Conservation (phyloP, 2,329 filamentous ascomycete genomes). For the Ophiostoma himal-ulmi region DNA sequence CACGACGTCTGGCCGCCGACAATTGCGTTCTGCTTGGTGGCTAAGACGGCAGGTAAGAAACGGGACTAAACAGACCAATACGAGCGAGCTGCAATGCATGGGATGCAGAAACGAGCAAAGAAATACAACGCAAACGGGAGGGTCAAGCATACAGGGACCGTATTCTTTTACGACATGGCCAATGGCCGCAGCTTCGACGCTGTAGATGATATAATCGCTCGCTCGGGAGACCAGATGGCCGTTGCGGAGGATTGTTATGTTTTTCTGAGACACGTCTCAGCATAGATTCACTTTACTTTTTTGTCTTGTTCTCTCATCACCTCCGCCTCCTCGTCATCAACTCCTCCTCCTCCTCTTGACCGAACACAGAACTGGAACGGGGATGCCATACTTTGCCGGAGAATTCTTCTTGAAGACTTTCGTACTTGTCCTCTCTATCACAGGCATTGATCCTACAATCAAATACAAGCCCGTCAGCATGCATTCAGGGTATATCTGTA, state of each 20-base stretch:
- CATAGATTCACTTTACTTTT: slow-evolving; percentile 30
- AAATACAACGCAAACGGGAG: slow-evolving; percentile 9
- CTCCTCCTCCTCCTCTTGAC: slow-evolving; percentile 5
- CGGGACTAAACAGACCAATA: background rate
- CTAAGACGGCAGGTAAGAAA: slow-evolving; percentile 32
- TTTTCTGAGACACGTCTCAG: slow-evolving; percentile 59
- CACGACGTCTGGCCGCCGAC: slow-evolving; percentile 97
- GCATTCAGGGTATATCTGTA: background rate
- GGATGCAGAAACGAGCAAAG: background rate
- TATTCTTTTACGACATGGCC: slow-evolving; percentile 80
- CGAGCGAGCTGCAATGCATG: background rate
- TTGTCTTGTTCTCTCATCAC: background rate
- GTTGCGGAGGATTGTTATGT: slow-evolving; percentile 84
- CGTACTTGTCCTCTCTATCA: slow-evolving; percentile 84
- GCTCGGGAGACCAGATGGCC: slow-evolving; percentile 91
- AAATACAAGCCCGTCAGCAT: background rate
- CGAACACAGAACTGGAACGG: slow-evolving; percentile 21
- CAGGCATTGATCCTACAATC: slow-evolving; percentile 80
- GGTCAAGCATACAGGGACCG: slow-evolving; percentile 71
- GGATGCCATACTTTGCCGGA: slow-evolving; percentile 65
- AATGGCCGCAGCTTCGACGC: slow-evolving; percentile 89
- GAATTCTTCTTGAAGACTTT: slow-evolving; percentile 75
- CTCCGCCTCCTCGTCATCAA: slow-evolving; percentile 24
- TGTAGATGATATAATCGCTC: slow-evolving; percentile 99
- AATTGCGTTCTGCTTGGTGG: slow-evolving; percentile 90